phyloP scores from a whole-genome alignment of 2,329 filamentous ascomycete species.

The Botryotinia calthae region DNA sequence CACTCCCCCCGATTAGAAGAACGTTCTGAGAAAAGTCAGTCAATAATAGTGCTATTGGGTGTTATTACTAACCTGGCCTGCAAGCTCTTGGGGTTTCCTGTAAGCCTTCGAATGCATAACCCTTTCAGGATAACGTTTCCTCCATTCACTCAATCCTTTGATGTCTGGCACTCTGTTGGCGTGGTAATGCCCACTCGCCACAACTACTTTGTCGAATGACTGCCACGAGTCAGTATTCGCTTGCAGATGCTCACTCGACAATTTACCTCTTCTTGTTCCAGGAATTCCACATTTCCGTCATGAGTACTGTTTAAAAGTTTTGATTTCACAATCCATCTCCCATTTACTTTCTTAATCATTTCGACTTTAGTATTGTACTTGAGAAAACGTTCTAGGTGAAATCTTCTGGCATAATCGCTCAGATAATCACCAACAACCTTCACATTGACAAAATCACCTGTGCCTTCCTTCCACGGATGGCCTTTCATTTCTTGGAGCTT shows the following conservation, averaged over 20 bases:
- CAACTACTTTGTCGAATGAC: slow-evolving; percentile 62
- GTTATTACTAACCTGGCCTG: slow-evolving; percentile 42
- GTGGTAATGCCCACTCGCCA: slow-evolving; percentile 66
- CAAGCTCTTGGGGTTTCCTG: slow-evolving; percentile 57
- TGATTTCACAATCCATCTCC: slow-evolving; percentile 29
- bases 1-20: slow-evolving; percentile 54
- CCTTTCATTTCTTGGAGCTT: slow-evolving; percentile 30
- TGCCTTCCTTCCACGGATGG: slow-evolving; percentile 32
- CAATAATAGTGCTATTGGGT: not conserved
- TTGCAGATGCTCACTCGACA: not conserved
- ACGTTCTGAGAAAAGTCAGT: slow-evolving; percentile 43
- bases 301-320: slow-evolving; percentile 23
- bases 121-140: slow-evolving; percentile 48
- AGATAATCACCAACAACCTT: slow-evolving; percentile 30
- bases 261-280: slow-evolving; percentile 1
- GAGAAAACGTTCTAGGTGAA: slow-evolving; percentile 26
- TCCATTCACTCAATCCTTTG: slow-evolving; percentile 57
- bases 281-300: slow-evolving; percentile 3
- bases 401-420: slow-evolving; percentile 25
- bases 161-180: slow-evolving; percentile 61
- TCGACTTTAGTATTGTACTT: slow-evolving; percentile 33
- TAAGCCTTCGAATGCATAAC: slow-evolving; percentile 73
- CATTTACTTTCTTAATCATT: slow-evolving; percentile 26
- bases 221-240: slow-evolving; percentile 8
- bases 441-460: slow-evolving; percentile 31